A percentile compares a stretch with the other conserved stretches of the same genome.
Evolutionary conservation across 2,329 filamentous ascomycete species (phyloP).

Genomic region (Lachnellula subtilissima): DNA sequence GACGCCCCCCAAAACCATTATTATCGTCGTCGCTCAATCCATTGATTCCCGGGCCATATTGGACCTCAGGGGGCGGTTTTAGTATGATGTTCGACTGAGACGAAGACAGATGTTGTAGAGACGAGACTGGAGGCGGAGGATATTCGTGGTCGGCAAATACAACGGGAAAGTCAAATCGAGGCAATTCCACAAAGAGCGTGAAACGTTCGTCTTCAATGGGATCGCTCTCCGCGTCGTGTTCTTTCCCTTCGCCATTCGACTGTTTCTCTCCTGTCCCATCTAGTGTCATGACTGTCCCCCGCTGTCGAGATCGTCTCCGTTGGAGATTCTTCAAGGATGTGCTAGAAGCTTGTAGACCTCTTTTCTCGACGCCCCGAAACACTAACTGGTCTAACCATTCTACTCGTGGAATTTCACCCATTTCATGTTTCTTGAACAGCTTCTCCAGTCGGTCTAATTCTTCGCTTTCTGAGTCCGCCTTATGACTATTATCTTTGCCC

Average conservation of each 20-base stretch:
- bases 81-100: slow-evolving; percentile 65
- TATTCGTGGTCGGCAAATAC: slow-evolving; percentile 96
- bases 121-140: slow-evolving; percentile 74
- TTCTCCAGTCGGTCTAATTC: slow-evolving; percentile 87
- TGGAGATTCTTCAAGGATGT: slow-evolving; percentile 57
- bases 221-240: slow-evolving; percentile 32
- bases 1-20: slow-evolving; percentile 48
- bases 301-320: slow-evolving; percentile 36
- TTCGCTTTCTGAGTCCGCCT: slow-evolving; percentile 65
- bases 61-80: slow-evolving; percentile 81
- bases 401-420: slow-evolving; percentile 88
- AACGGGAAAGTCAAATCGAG: slow-evolving; percentile 90
- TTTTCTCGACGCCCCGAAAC: slow-evolving; percentile 82
- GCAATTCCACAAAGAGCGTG: slow-evolving; percentile 83
- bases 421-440: slow-evolving; percentile 94
- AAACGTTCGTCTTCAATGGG: slow-evolving; percentile 55
- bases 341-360: slow-evolving; percentile 59
- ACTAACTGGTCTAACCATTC: slow-evolving; percentile 96
- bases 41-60: slow-evolving; percentile 85
- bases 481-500: slow-evolving; percentile 38
- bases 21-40: slow-evolving; percentile 50
- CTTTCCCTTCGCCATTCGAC: slow-evolving; percentile 36
- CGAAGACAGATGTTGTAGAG: slow-evolving; percentile 58
- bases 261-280: slow-evolving; percentile 23
- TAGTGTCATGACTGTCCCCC: slow-evolving; percentile 32